Percentiles rank a stretch among this genome's conserved stretches.
Evolutionary conservation across 2,329 filamentous ascomycete genomes (phyloP).

Genomic region (Paradendryphiella salina): DNA sequence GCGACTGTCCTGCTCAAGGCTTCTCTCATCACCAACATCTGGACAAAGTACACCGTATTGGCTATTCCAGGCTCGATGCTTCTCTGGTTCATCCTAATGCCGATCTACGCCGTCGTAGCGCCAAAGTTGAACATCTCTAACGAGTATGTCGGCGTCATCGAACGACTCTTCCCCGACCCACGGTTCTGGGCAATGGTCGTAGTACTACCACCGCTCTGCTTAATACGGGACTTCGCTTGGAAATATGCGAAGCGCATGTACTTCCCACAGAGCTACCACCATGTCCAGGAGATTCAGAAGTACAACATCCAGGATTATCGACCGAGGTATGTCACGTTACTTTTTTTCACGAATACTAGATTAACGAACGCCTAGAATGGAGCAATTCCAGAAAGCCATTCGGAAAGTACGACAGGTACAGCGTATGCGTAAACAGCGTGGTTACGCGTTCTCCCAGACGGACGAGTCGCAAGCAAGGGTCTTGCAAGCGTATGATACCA

Average conservation of each 20-base stretch:
- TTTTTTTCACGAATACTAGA: neutral
- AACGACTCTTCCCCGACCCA: conserved; percentile 76
- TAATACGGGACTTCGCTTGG: conserved; percentile 89
- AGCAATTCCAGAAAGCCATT: conserved; percentile 99
- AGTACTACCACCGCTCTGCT: conserved; percentile 76
- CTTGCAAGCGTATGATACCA: conserved; percentile 97
- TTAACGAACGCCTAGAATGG: conserved; percentile 67
- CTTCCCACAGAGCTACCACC: conserved; percentile 90
- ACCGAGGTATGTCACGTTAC: conserved; percentile 68
- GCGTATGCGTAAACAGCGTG: conserved; percentile 98
- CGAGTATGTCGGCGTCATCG: conserved; percentile 85
- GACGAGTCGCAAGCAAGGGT: conserved; percentile 95
- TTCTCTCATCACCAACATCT: conserved; percentile 91
- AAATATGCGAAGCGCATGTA: conserved; percentile 99
- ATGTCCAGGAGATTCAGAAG: conserved; percentile 99
- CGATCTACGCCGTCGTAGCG: conserved; percentile 82
- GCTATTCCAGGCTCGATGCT: conserved; percentile 92
- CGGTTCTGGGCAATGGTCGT: conserved; percentile 92
- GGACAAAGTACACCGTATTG: conserved; percentile 97
- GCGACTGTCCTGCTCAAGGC: conserved; percentile 94
- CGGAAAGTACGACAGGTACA: conserved; percentile 97
- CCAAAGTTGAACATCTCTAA: conserved; percentile 78
- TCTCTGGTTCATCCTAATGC: conserved; percentile 89
- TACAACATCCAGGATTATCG: conserved; percentile 99
- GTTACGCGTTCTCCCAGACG: conserved; percentile 96